Evolutionary conservation across 106 monocot species (phyloP), one percentile per base, ranked within the genome.

Genomic region (Dendrobium officinale): DNA sequence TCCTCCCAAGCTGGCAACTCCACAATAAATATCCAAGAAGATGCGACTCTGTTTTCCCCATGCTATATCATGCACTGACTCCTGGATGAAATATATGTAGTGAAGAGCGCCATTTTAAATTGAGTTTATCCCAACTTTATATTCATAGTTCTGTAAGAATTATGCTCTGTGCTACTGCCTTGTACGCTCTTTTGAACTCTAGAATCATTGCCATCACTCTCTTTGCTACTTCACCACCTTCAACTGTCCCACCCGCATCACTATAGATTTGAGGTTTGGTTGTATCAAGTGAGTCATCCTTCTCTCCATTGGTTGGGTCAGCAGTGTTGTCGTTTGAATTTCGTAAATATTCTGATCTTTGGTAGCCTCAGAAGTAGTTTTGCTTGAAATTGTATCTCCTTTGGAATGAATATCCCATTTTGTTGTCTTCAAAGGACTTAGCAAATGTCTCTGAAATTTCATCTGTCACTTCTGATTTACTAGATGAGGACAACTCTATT

Each of bases 1-100:
- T 3, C 93, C 96, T 68, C 96, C 96, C 75, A 96, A 96, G 81
- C 93, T 93, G 72, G 93, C 96, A 27, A 96, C 96, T 67, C 96
- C 96, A 81, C 96, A 96, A 2, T 93, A 93, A 78, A 96, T 93
- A 87, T 96, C 96, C 49, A 96, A 77, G 67, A 93, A 84, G 1
- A 89, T 89, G 67, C 93, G 89, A n/a, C 86, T 93, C 79, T 73
- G 77, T 74, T 89, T 87, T 43, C 96, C 96, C 96, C 93, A 96
- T 24, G 86, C 86, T 64, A 96, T 85, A 75, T 90, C 90, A 33
- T 87, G 90, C 61, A 88, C 51, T 9, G 90, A 78, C 95, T 92
- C 85, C 82, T 94, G 81, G 33, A 97, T 94, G 81, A 83, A 79
- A 86, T 94, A 92, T 72, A 97, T 94, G 79, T 97, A 97, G 75